Base-by-base conservation (phyloP, 371 early-diverging fungal genomes). In the Mortierella sp. region DNA sequence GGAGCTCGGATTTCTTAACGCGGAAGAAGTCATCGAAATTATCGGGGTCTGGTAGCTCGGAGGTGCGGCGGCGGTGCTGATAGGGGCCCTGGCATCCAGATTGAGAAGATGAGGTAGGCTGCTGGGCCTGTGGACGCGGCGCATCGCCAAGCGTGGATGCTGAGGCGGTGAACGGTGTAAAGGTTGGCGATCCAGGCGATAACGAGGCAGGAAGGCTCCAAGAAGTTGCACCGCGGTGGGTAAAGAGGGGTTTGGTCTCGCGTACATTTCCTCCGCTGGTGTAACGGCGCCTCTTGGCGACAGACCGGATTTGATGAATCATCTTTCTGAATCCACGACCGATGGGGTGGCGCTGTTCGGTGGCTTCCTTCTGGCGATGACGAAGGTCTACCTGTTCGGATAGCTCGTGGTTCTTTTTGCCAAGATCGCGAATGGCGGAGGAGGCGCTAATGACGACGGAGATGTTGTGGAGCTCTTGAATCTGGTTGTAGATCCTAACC, bases 401-500 rank as follows among this genome's bases (percentile, higher is more conserved):
- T 6, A 16, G 5, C 7, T 7, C 63, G 5, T 63, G 4, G 16
- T 5, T 63, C 18, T 63, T 63, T 35, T 5, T 63, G 35, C 7
- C 16, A 35, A 14, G 32, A 63, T 35, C 35, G 38, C 5, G 38
- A 18, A 5, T 3, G 4, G 35, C 1, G 32, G 63, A 29, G 6
- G 63, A 0, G 8, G 44, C 21, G 44, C 32, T 10, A 35, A 51
- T 35, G 6, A n/a, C 27, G 1, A 48, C 32, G 1, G 43, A 10
- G 24, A 46, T 63, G 24, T 35, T 68, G 46, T 81, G 81, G 16
- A 32, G 70, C 1, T 48, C n/a, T 27, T 81, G 81, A 63, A 81
- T 77, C 24, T 46, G 70, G 51, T 72, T 77, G 35, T 77, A 77
- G 27, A 81, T 14, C 11, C 24, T 27, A 43, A 81, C 43, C 24